Evolutionary conservation across 2,329 filamentous ascomycete species (phyloP).

Genomic region (Alternaria solani): DNA sequence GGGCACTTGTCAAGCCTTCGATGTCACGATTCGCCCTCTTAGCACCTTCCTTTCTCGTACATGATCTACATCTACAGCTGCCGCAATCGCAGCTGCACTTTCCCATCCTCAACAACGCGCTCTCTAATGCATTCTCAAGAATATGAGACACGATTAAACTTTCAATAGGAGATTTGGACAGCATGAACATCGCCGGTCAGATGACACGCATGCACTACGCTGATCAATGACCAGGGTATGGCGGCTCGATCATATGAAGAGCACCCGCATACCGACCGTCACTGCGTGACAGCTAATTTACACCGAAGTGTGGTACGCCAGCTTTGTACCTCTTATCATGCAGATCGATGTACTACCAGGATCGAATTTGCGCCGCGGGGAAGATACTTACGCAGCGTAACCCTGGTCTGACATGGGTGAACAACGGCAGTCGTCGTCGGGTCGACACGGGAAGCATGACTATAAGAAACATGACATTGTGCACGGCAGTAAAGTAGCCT

Average conservation of each 20-base stretch:
- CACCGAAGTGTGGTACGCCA: neutral
- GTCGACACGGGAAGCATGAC: slow-evolving; percentile 6
- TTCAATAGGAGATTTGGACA: neutral
- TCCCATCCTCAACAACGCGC: neutral
- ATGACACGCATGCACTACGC: neutral
- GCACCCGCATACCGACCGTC: slow-evolving; percentile 8
- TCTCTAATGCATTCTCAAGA: neutral
- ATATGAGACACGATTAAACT: neutral
- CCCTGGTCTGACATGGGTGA: slow-evolving; percentile 22
- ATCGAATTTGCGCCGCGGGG: slow-evolving; percentile 18
- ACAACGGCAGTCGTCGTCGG: slow-evolving; percentile 18
- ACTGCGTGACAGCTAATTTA: neutral
- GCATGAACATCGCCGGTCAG: neutral
- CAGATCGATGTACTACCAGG: slow-evolving; percentile 21
- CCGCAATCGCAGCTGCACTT: neutral
- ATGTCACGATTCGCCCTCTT: slow-evolving; percentile 5
- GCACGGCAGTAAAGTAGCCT: neutral
- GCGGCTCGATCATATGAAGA: neutral
- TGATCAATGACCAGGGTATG: neutral
- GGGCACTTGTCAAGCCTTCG: slow-evolving; percentile 9
- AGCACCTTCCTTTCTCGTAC: slow-evolving; percentile 30
- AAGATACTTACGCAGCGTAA: slow-evolving; percentile 3
- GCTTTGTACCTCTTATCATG: slow-evolving; percentile 24
- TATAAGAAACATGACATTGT: slow-evolving; percentile 20
- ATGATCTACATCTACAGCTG: slow-evolving; percentile 17